Conservation (phyloP, 2,329 filamentous ascomycete species). For the Aspergillus sp. region DNA sequence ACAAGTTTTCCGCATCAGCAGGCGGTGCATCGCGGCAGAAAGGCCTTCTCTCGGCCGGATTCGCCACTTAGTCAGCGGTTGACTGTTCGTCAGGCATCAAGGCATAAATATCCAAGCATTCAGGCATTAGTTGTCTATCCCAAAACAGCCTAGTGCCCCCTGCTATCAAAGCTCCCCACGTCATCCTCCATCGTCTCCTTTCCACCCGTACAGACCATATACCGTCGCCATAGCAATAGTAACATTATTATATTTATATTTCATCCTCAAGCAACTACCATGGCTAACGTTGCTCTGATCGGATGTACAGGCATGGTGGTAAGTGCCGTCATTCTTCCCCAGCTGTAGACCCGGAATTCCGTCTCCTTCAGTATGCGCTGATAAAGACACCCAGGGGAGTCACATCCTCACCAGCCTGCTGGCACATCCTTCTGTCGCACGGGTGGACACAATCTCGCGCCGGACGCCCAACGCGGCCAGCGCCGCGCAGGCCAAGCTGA, state of each 20-base stretch:
- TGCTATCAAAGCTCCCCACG: conserved; percentile 16
- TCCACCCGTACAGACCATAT: not conserved
- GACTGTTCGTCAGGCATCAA: not conserved
- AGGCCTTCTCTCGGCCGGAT: conserved; percentile 14
- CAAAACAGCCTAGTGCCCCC: conserved; percentile 3
- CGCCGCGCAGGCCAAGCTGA: conserved; percentile 60
- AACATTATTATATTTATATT: not conserved
- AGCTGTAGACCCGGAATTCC: not conserved
- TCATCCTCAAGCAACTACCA: conserved; percentile 16
- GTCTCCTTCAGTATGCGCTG: conserved; percentile 20
- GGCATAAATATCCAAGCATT: not conserved
- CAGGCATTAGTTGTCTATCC: not conserved
- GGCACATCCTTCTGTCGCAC: conserved; percentile 35
- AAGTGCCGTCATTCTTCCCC: conserved; percentile 22
- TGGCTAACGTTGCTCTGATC: conserved; percentile 47
- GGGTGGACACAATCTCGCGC: conserved; percentile 47
- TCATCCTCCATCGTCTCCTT: not conserved
- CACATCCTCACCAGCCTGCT: conserved; percentile 65
- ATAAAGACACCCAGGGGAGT: conserved; percentile 56
- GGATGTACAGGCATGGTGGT: conserved; percentile 52
- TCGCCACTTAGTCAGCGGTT: not conserved
- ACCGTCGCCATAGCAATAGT: not conserved
- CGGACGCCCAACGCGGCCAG: conserved; percentile 39
- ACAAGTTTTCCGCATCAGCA: not conserved
- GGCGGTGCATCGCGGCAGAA: conserved; percentile 19